These are phyloP conservation scores for Botrytis byssoidea DNA, from an alignment of 2,329 filamentous ascomycete species.

Conservation along the genomic window DNA sequence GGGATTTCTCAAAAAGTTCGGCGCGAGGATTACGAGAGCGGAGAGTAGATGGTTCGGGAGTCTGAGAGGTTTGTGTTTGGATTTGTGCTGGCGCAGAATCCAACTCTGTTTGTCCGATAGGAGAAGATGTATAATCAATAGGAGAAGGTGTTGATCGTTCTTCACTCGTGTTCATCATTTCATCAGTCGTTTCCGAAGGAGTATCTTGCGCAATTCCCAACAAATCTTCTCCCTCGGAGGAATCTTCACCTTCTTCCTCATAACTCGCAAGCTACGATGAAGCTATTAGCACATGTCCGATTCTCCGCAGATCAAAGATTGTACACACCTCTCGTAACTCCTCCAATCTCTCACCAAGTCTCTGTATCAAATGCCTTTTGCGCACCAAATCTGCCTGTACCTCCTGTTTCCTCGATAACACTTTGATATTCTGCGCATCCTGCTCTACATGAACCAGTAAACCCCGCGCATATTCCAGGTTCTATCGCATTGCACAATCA, in stretches of 20 bases:
- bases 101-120: slow-evolving; percentile 3
- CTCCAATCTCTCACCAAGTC: slow-evolving; percentile 62
- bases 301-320: neutral
- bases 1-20: slow-evolving; percentile 1
- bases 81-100: slow-evolving; percentile 13
- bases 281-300: neutral
- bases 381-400: slow-evolving; percentile 61
- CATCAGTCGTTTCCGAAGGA: slow-evolving; percentile 43
- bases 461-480: slow-evolving; percentile 68
- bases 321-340: slow-evolving; percentile 61
- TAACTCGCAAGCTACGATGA: slow-evolving; percentile 28
- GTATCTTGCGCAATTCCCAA: slow-evolving; percentile 50
- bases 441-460: slow-evolving; percentile 71
- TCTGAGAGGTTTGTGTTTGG: slow-evolving; percentile 7
- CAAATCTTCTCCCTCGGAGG: slow-evolving; percentile 56
- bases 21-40: slow-evolving; percentile 29
- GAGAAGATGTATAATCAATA: slow-evolving; percentile 18
- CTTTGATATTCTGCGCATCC: slow-evolving; percentile 59
- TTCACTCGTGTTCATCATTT: slow-evolving; percentile 1
- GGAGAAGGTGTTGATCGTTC: slow-evolving; percentile 23
- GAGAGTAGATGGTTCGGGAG: slow-evolving; percentile 28
- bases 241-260: slow-evolving; percentile 32
- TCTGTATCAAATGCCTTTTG: slow-evolving; percentile 66
- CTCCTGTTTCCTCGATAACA: slow-evolving; percentile 57
- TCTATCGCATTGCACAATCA: slow-evolving; percentile 47